Evolutionary conservation across 148 eudicot species (phyloP).

Genomic region (Euryodendron excelsum): DNA sequence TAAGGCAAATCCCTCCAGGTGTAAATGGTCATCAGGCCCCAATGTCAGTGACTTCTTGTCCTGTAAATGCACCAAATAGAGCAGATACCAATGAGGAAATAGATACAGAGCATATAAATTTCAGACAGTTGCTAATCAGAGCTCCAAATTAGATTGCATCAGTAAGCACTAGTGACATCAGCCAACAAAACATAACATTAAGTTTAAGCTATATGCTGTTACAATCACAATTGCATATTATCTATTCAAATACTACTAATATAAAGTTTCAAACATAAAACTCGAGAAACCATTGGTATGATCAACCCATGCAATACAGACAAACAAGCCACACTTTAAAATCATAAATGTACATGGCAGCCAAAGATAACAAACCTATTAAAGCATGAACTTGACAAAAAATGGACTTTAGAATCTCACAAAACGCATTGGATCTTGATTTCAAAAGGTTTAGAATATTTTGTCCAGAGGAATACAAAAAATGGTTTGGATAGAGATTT

Average conservation of each 20-base stretch:
- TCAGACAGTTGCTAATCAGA: not conserved
- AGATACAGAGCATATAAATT: not conserved
- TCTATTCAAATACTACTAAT: not conserved
- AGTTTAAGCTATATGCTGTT: not conserved
- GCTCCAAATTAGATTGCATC: not conserved
- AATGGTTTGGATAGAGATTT: not conserved
- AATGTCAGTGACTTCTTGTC: slow-evolving; percentile 72
- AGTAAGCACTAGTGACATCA: not conserved
- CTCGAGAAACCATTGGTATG: not conserved
- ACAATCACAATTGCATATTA: not conserved
- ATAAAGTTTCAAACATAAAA: not conserved
- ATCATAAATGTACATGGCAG: not conserved
- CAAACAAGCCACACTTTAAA: no score
- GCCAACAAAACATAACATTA: not conserved
- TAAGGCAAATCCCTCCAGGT: slow-evolving; percentile 81
- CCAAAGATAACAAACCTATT: not conserved
- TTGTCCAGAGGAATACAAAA: not conserved
- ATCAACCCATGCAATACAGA: no score
- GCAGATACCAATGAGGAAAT: not conserved
- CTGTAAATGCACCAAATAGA: slow-evolving; percentile 33
- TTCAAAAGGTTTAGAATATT: no score
- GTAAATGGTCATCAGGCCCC: slow-evolving; percentile 77
- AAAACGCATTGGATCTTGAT: no score
- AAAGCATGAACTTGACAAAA: not conserved
- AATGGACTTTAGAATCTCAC: not conserved